These are phyloP conservation scores for Aspergillus proliferans DNA, from an alignment of 2,329 filamentous ascomycete species.

Conservation along the genomic window DNA sequence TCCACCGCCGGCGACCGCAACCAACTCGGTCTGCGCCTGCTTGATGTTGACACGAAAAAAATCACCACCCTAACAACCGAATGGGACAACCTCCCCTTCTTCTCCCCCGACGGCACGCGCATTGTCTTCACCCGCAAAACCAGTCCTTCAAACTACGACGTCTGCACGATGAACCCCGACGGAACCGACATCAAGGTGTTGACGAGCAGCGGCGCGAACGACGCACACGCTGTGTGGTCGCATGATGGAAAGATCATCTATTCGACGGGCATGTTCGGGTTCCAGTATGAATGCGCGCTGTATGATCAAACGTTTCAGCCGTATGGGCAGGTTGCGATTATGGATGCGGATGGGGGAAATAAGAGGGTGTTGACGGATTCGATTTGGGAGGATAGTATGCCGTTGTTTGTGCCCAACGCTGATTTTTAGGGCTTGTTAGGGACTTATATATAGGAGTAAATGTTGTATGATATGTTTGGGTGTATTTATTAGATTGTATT, in stretches of 20 bases:
- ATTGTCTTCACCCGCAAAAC: constrained; percentile 37
- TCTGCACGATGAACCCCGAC: constrained; percentile 39
- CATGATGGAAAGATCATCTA: constrained; percentile 39
- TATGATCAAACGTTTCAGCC: constrained; percentile 43
- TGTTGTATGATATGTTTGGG: too few species aligned
- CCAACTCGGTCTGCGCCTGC: constrained; percentile 28
- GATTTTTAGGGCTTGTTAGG: background rate
- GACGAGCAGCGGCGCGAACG: constrained; percentile 34
- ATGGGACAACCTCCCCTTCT: constrained; percentile 38
- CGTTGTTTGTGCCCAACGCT: constrained; percentile 16
- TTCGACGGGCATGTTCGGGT: constrained; percentile 39
- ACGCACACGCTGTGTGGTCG: constrained; percentile 42
- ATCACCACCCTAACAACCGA: constrained; percentile 28
- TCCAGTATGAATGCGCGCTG: constrained; percentile 36
- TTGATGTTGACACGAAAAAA: constrained; percentile 19
- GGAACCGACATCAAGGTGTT: constrained; percentile 31
- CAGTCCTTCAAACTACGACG: constrained; percentile 31
- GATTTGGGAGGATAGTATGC: constrained; percentile 30
- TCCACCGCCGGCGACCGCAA: constrained; percentile 6
- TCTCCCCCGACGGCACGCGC: constrained; percentile 33
- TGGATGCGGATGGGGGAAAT: constrained; percentile 34
- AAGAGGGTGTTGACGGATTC: constrained; percentile 22
- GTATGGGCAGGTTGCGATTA: constrained; percentile 41
- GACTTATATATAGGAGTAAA: too few species aligned
- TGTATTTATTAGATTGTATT: too few species aligned